phyloP scores from a whole-genome alignment of 1,284 basidiomycete genomes.

The Irpex sp. region DNA sequence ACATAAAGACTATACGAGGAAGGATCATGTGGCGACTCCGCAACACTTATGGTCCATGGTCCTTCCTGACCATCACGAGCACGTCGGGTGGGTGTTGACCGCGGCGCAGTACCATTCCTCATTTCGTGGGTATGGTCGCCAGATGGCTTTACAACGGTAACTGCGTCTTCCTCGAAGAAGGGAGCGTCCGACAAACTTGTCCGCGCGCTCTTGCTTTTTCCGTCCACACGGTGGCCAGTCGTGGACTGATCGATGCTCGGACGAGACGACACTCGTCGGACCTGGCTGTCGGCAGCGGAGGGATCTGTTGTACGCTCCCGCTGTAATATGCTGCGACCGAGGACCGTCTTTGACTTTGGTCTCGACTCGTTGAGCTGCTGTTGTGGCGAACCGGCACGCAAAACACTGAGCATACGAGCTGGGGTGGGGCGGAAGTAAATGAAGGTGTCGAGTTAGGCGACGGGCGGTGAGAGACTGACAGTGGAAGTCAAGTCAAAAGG shows the following conservation, averaged over 20 bases:
- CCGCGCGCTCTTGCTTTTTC: constrained; percentile 23
- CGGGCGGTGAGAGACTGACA: constrained; percentile 14
- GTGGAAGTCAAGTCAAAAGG: constrained; percentile 11
- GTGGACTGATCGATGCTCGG: constrained; percentile 26
- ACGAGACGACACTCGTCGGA: constrained; percentile 19
- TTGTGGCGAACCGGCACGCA: constrained; percentile 28
- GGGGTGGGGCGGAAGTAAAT: constrained; percentile 14
- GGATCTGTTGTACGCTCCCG: constrained; percentile 16
- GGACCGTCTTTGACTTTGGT: constrained; percentile 39
- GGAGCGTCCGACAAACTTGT: constrained; percentile 27
- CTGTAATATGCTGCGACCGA: constrained; percentile 33
- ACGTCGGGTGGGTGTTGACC: constrained; percentile 25
- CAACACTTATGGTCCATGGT: constrained; percentile 51
- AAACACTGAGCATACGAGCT: constrained; percentile 39
- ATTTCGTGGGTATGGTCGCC: constrained; percentile 24
- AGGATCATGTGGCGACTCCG: constrained; percentile 40
- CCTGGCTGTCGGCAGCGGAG: constrained; percentile 19
- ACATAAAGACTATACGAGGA: constrained; percentile 42
- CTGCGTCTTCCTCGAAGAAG: constrained; percentile 31
- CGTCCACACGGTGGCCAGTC: constrained; percentile 19
- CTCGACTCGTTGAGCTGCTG: constrained; percentile 32
- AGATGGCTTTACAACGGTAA: constrained; percentile 19
- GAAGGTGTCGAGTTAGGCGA: constrained; percentile 13
- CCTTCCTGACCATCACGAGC: constrained; percentile 38
- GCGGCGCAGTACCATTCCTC: constrained; percentile 34